phyloP scores from a whole-genome alignment of 2,329 filamentous ascomycete species.

The Penicillium sumatraense region DNA sequence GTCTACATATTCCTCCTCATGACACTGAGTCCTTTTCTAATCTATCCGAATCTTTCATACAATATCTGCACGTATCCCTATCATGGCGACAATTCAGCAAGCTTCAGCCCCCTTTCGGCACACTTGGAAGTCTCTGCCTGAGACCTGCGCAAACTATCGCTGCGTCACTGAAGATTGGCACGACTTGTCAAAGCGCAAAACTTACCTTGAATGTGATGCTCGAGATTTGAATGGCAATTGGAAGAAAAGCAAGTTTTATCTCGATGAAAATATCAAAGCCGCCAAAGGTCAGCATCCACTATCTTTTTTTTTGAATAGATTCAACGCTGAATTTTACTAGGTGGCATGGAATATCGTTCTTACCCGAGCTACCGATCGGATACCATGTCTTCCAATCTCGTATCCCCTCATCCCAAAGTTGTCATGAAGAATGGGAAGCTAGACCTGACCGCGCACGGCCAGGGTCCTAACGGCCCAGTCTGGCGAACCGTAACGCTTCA shows the following conservation, averaged over 20 bases:
- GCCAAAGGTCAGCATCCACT: neutral
- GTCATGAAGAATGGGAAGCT: neutral
- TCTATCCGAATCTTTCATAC: neutral
- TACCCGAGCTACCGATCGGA: neutral
- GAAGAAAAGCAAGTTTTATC: neutral
- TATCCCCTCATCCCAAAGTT: neutral
- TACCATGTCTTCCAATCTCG: neutral
- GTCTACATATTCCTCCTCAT: neutral
- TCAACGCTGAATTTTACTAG: neutral
- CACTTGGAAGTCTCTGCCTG: neutral
- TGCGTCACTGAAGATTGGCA: neutral
- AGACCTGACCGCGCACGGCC: neutral
- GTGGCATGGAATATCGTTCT: neutral
- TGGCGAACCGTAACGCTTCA: neutral
- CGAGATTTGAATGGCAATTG: neutral
- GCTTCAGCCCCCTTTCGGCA: neutral
- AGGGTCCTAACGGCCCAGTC: neutral
- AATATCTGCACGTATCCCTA: neutral
- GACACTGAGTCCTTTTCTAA: neutral
- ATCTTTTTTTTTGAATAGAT: neutral
- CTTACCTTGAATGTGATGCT: neutral
- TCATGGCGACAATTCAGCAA: neutral
- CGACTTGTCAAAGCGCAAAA: neutral
- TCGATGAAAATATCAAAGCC: neutral
- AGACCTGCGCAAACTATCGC: neutral